Percentiles rank a stretch among this genome's conserved stretches.
Conservation (phyloP, 2,329 filamentous ascomycete genomes). For the Trichophyton mentagrophytes region DNA sequence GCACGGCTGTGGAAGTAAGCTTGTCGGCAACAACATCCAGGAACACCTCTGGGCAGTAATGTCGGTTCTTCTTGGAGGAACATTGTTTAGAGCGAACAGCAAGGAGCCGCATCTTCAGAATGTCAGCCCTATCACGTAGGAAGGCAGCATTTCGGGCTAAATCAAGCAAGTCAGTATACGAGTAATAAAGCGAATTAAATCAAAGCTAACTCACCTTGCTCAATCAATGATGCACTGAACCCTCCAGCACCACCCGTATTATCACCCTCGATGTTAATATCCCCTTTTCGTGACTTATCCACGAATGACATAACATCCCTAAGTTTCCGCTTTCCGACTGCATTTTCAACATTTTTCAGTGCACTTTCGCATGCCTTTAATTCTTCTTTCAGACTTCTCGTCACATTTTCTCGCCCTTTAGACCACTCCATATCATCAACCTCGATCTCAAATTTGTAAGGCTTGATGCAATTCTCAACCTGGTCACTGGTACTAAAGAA, state of each 20-base stretch:
- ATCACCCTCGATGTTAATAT: constrained; percentile 73
- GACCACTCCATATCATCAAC: constrained; percentile 83
- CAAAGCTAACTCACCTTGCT: constrained; percentile 50
- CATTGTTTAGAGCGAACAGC: constrained; percentile 90
- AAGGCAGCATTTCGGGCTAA: constrained; percentile 68
- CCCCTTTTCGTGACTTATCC: constrained; percentile 76
- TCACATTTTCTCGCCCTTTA: constrained; percentile 70
- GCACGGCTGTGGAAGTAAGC: constrained; percentile 82
- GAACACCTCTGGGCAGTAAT: constrained; percentile 93
- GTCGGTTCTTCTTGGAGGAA: constrained; percentile 71
- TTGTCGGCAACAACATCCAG: constrained; percentile 95
- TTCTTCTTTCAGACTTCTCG: constrained; percentile 71
- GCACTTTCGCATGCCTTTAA: constrained; percentile 72
- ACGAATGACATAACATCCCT: constrained; percentile 84
- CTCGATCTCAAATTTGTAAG: constrained; percentile 96
- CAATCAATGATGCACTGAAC: constrained; percentile 76
- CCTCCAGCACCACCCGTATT: constrained; percentile 76
- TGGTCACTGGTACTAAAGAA: constrained; percentile 97
- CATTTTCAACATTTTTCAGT: constrained; percentile 59
- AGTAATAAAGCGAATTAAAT: not conserved
- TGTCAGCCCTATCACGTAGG: constrained; percentile 77
- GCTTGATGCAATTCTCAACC: constrained; percentile 97
- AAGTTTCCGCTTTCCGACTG: constrained; percentile 69
- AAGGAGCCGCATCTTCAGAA: constrained; percentile 77
- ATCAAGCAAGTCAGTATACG: not conserved